Conservation (phyloP, 2,329 filamentous ascomycete species). For the Orbilia ellipsospora region DNA sequence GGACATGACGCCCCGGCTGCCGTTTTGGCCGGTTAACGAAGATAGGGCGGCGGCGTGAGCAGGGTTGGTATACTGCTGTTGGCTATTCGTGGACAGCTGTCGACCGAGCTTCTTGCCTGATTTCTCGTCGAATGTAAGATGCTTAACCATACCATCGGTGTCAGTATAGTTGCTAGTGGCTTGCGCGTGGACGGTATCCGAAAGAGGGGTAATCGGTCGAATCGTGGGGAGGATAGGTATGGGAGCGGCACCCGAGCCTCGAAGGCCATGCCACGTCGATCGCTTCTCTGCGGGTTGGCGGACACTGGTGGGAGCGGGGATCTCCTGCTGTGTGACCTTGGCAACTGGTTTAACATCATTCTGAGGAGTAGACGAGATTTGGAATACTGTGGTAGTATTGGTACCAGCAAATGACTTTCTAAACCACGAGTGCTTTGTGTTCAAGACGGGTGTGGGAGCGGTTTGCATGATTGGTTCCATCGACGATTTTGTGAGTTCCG, state of each 20-base stretch:
- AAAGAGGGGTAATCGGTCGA: slow-evolving; percentile 93
- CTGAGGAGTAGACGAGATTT: slow-evolving; percentile 55
- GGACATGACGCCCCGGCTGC: slow-evolving; percentile 72
- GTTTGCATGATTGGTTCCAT: slow-evolving; percentile 69
- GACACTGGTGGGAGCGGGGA: slow-evolving; percentile 64
- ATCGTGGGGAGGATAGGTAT: slow-evolving; percentile 98
- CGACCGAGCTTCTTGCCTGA: slow-evolving; percentile 89
- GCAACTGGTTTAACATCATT: slow-evolving; percentile 42
- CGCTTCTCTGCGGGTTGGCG: slow-evolving; percentile 76
- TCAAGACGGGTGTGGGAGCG: slow-evolving; percentile 70
- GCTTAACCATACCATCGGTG: slow-evolving; percentile 20
- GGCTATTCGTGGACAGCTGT: slow-evolving; percentile 90
- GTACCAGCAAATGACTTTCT: slow-evolving; percentile 86
- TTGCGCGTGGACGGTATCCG: slow-evolving; percentile 89
- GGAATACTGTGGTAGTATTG: slow-evolving; percentile 57
- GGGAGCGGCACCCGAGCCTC: slow-evolving; percentile 74
- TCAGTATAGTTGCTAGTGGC: slow-evolving; percentile 64
- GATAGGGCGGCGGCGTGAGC: slow-evolving; percentile 58
- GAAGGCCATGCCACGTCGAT: slow-evolving; percentile 76
- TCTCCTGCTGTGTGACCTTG: slow-evolving; percentile 61
- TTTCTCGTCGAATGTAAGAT: slow-evolving; percentile 70
- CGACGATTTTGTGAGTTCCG: slow-evolving; percentile 75
- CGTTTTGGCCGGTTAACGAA: slow-evolving; percentile 55
- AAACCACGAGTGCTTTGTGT: slow-evolving; percentile 92
- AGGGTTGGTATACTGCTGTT: slow-evolving; percentile 69